Percentiles rank a stretch among this genome's conserved stretches.
These are phyloP conservation scores for Chlamydomonas eustigma DNA, from an alignment of 139 green algal species.

Conservation along the genomic window DNA sequence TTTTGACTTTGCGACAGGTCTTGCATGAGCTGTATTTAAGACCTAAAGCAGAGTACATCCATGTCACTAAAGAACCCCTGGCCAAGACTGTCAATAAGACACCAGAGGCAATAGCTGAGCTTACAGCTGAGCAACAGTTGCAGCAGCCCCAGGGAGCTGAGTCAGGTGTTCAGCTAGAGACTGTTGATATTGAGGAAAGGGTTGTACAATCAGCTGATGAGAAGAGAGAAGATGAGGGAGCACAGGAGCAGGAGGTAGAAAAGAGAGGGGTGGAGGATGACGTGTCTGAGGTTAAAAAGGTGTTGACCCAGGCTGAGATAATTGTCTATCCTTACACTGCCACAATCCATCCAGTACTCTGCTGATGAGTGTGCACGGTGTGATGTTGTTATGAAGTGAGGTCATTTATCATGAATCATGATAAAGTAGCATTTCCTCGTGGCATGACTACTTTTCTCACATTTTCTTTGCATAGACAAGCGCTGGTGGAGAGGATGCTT, in stretches of 20 bases:
- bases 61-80: conserved; percentile 16
- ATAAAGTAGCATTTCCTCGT: neutral
- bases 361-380: neutral
- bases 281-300: too few relatives aligned
- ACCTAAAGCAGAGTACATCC: conserved; percentile 45
- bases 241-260: neutral
- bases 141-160: neutral
- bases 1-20: too few relatives aligned
- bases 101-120: neutral
- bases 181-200: neutral
- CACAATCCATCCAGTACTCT: neutral
- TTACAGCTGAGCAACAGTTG: neutral
- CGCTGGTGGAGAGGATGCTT: neutral
- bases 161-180: neutral
- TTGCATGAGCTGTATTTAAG: conserved; percentile 57
- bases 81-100: neutral
- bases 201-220: neutral
- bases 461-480: neutral
- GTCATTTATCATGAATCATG: neutral
- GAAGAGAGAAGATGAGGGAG: neutral
- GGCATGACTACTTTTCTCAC: neutral
- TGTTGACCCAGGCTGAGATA: too few relatives aligned
- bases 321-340: too few relatives aligned
- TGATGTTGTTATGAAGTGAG: neutral
- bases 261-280: too few relatives aligned